A percentile compares a stretch with the other conserved stretches of the same genome.
These are phyloP conservation scores for Colletotrichum endophyticum DNA, from an alignment of 2,329 filamentous ascomycete species.

Conservation along the genomic window DNA sequence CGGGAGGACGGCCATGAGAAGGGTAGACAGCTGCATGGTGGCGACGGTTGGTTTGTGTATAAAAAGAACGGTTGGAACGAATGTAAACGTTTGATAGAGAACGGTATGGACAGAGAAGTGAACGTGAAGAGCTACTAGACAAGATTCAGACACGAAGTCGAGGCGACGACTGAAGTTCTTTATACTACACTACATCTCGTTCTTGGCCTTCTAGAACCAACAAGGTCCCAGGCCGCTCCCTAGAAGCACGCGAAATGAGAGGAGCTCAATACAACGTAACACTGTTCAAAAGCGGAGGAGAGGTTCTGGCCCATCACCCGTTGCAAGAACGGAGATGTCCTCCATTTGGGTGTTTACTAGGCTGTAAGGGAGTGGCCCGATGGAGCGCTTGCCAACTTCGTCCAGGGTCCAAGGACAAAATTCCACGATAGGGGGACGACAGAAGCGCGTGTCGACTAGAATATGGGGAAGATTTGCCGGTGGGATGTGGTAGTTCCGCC, in stretches of 20 bases:
- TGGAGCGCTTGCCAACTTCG: neutral
- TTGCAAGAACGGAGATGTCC: neutral
- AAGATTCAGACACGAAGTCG: neutral
- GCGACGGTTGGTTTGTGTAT: neutral
- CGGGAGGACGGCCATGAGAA: neutral
- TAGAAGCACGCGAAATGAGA: neutral
- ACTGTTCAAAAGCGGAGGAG: neutral
- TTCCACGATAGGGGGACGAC: neutral
- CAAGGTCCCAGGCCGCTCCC: neutral
- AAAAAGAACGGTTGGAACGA: neutral
- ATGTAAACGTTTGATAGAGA: neutral
- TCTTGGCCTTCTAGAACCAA: neutral
- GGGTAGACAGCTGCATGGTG: slow-evolving; percentile 2
- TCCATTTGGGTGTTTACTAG: neutral
- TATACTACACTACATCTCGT: neutral
- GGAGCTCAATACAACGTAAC: neutral
- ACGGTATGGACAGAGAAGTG: neutral
- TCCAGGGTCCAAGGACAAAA: neutral
- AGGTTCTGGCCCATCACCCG: neutral
- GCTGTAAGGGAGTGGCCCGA: neutral
- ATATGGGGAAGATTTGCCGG: neutral
- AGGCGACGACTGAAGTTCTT: neutral
- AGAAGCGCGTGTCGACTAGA: neutral
- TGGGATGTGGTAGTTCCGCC: neutral
- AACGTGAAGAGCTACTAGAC: neutral